Evolutionary conservation across 495 filamentous ascomycete genomes (phyloP).

Genomic region (Poronia punctata): DNA sequence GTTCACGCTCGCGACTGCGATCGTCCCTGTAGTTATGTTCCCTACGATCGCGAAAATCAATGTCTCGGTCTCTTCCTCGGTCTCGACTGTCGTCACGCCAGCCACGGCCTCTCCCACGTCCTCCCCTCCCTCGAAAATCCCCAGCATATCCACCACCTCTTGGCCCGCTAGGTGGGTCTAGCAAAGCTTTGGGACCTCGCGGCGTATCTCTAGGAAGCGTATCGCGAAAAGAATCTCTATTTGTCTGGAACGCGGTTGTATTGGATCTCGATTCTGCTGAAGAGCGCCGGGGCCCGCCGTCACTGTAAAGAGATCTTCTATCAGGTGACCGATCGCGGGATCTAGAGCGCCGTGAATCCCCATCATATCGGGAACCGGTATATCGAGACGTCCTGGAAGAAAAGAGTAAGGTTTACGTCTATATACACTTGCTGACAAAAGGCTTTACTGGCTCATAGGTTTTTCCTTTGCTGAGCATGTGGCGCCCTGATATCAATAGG

Average conservation of each 20-base stretch:
- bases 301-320: slow-evolving; percentile 40
- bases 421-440: background rate
- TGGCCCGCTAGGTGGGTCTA: slow-evolving; percentile 57
- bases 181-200: slow-evolving; percentile 61
- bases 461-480: no score
- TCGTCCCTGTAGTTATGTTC: slow-evolving; percentile 43
- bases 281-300: slow-evolving; percentile 41
- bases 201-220: slow-evolving; percentile 48
- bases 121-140: slow-evolving; percentile 40
- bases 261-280: slow-evolving; percentile 44
- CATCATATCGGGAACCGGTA: slow-evolving; percentile 36
- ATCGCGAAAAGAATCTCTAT: slow-evolving; percentile 44
- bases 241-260: slow-evolving; percentile 37
- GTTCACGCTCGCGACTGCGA: slow-evolving; percentile 39
- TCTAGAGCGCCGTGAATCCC: slow-evolving; percentile 42
- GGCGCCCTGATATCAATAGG: no score
- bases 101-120: slow-evolving; percentile 40
- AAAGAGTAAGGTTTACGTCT: background rate
- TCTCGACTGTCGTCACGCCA: slow-evolving; percentile 57
- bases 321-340: slow-evolving; percentile 58
- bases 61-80: slow-evolving; percentile 51
- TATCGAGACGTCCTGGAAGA: slow-evolving; percentile 37
- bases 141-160: slow-evolving; percentile 41
- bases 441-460: background rate
- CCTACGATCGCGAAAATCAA: slow-evolving; percentile 45